Conservation (phyloP, 352 stramenopile species). For the Phytophthora syringae region DNA sequence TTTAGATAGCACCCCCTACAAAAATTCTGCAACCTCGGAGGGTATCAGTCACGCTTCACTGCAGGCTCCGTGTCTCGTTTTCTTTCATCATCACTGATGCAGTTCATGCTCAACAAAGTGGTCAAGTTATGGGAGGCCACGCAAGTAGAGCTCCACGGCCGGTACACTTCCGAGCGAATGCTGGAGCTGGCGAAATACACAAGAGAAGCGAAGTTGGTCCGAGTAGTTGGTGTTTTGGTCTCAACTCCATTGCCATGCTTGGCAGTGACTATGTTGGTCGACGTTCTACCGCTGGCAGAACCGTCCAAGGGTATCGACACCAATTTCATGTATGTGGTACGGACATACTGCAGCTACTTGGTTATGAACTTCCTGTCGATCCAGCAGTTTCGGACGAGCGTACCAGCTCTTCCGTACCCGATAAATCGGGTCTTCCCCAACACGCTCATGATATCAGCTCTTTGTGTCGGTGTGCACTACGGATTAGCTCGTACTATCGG, state of each 20-base stretch:
- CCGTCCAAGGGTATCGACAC: slow-evolving; percentile 1
- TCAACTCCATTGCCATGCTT: slow-evolving; percentile 24
- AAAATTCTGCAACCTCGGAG: too few species aligned
- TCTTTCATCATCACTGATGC: too few species aligned
- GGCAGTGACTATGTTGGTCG: slow-evolving; percentile 13
- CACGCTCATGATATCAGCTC: slow-evolving; percentile 6
- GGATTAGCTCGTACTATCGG: background rate
- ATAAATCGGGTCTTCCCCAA: background rate
- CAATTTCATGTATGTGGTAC: slow-evolving; percentile 27
- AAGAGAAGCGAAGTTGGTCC: background rate
- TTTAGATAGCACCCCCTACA: too few species aligned
- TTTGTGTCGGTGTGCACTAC: slow-evolving; percentile 3
- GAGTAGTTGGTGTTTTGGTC: slow-evolving; percentile 11
- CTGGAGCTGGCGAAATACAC: slow-evolving; percentile 2
- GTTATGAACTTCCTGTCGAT: slow-evolving; percentile 22
- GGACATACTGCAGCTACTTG: slow-evolving; percentile 16
- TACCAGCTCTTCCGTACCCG: background rate
- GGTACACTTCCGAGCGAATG: slow-evolving; percentile 10
- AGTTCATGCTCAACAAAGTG: too few species aligned
- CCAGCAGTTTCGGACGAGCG: slow-evolving; percentile 15
- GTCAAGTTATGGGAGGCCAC: slow-evolving; percentile 9
- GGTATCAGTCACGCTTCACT: too few species aligned
- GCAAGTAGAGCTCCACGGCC: slow-evolving; percentile 25
- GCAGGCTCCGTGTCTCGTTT: too few species aligned
- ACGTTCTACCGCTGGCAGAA: slow-evolving; percentile 16